Evolutionary conservation across 768 basidiomycete genomes (phyloP), one percentile per base, ranked within the genome.

Genomic region (Auriscalpium microsporum): DNA sequence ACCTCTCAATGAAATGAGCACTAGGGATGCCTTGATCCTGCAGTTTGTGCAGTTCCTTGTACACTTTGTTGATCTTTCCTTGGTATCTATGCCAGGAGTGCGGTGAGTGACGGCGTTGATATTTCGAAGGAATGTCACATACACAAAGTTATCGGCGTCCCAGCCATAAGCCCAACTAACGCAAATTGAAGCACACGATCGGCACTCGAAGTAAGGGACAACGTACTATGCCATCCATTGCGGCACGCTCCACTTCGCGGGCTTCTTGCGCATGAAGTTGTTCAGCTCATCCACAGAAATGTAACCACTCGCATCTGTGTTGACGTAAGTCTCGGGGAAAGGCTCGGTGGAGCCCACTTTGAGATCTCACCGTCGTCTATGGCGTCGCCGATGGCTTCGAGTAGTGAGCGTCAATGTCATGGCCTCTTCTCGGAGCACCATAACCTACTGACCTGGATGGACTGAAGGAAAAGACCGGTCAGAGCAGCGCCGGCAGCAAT

Each of bases 141-240:
- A 58, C 57, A 48, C 19, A 5, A 34, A 46, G 28, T 58, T 58
- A 49, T 58, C 57, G 8, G 57, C 57, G 48, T 56, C 50, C 50
- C 50, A 51, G 50, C 57, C 57, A 35, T 58, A 56, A 21, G 55
- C 57, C 57, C 57, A 56, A 45, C 57, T 58, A 17, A 33, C 45
- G 35, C 23, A 28, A 28, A 28, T 28, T 28, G 28, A 28, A 28
- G 28, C 28, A 28, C 28, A 28, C 5, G 28, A 28, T 28, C 28
- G 28, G 5, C 28, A 28, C 4, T 28, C 28, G 28, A 28, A 45
- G 56, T 51, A 17, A 4, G 28, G 33, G 4, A 16, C n/a, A 33
- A 44, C 57, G 14, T 46, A 56, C 57, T 58, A 58, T 38, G 45
- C 50, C 2, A 58, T 21, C 54, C 55, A 58, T 56, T 58, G 55